These are phyloP conservation scores for Fusarium sp. DNA, from an alignment of 2,329 filamentous ascomycete genomes.

Conservation along the genomic window DNA sequence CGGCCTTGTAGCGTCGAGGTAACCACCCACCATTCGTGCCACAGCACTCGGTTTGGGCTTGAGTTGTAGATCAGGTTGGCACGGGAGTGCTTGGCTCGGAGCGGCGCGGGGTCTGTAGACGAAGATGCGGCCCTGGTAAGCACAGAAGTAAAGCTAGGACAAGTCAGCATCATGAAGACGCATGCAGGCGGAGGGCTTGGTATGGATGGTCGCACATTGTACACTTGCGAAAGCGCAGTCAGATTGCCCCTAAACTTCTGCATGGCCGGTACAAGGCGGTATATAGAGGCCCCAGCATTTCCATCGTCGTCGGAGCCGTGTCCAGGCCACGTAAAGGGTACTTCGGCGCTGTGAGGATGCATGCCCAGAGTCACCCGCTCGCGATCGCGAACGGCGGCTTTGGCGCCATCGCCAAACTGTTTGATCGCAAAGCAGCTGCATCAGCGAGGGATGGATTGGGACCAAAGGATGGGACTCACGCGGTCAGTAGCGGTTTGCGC, in stretches of 20 bases:
- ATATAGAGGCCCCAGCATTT: constrained; percentile 42
- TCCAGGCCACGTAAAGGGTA: constrained; percentile 48
- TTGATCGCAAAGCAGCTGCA: constrained; percentile 14
- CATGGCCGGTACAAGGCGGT: constrained; percentile 48
- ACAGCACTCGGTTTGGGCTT: constrained; percentile 56
- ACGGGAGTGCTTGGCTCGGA: constrained; percentile 60
- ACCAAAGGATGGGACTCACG: constrained; percentile 41
- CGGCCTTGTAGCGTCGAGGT: constrained; percentile 61
- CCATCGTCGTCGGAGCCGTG: constrained; percentile 41
- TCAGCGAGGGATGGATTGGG: constrained; percentile 9
- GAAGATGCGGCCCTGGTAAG: constrained; percentile 67
- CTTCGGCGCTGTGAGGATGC: constrained; percentile 39
- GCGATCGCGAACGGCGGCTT: constrained; percentile 49
- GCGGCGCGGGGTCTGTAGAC: constrained; percentile 64
- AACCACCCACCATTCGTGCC: constrained; percentile 58
- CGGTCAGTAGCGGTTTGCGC: constrained; percentile 53
- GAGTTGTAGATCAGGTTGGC: constrained; percentile 62
- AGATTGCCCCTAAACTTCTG: constrained; percentile 64
- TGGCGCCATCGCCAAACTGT: constrained; percentile 54
- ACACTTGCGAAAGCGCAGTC: constrained; percentile 66
- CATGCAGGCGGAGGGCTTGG: background rate
- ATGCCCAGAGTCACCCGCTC: constrained; percentile 47
- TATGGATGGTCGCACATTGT: constrained; percentile 57
- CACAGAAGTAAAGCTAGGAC: constrained; percentile 68
- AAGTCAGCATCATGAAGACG: constrained; percentile 21